Base-by-base conservation (phyloP, 1,284 basidiomycete genomes). In the Taiwanofungus camphoratus region DNA sequence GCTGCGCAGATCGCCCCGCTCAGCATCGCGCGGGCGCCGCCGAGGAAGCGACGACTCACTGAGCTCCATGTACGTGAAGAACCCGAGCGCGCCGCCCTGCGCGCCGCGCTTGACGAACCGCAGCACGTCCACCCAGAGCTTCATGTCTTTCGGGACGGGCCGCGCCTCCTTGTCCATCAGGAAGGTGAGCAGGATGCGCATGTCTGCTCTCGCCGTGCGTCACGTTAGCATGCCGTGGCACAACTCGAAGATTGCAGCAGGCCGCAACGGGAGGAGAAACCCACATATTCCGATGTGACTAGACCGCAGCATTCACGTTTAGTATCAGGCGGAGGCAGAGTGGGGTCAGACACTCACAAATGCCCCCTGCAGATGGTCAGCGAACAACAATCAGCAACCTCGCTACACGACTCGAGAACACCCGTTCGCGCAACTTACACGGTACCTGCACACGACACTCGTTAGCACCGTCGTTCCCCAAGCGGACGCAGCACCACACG, bases 41-140 rank as follows among this genome's bases (percentile, higher is more conserved):
- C 3, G 3, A 19, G 20, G 21, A 22, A 21, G 24, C 20, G n/a
- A 33, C 30, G 36, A 67, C 70, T 45, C 44, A 73, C 72, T 70
- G 23, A 81, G 67, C 51, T 81, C 79, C 63, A 72, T 71, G 58
- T 82, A 82, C 3, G 78, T 80, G 66, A 82, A 81, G 64, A 81
- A 81, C 16, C 73, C 71, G 5, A 82, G 64, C 5, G 31, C 31
- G 18, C 77, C 76, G 6, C 75, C 76, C 0, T 66, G 66, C 1
- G 76, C 74, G 27, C 70, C 70, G 9, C 68, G 65, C 60, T 82
- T 82, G 56, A 81, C 54, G 60, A 72, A 79, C n/a, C 73, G 67
- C 30, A 80, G 63, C 29, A 70, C 62, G 55, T 82, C 77, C 29
- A 82, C 79, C 79, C 79, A 82, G 7, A 79, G 66, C 52, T 78